Base-by-base conservation (phyloP, 306 rosid genomes). In the Ammopiptanthus mongolicus region DNA sequence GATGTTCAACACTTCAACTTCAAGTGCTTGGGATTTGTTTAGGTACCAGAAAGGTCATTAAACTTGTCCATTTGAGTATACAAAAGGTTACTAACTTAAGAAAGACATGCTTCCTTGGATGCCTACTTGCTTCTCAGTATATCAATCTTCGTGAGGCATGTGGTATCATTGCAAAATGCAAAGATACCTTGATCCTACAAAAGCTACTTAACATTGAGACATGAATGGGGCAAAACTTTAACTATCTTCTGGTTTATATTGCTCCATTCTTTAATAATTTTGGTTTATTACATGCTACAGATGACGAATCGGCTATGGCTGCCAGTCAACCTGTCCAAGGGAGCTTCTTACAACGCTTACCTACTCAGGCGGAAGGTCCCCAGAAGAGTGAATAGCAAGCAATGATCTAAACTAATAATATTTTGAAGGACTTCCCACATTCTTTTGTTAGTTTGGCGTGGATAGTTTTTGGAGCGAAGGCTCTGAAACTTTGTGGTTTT, bases 331-430 rank as follows among this genome's bases (percentile, higher is more conserved):
- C 94, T 50, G 87, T 28, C 70, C 92, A 90, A 66, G 99, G 97
- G 66, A 96, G 98, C 90, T 90, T 91, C 85, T 46, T 90, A 84
- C 90, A 83, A 29, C 90, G 81, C 76, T 87, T 91, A 69, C 95
- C 96, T 73, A 82, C 93, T 69, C 96, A 86, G 66, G 84, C 69
- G 1, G 98, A 90, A 85, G 88, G 74, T 77, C 97, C 96, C 1
- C 96, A 92, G 90, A 86, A 87, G 82, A 74, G 79, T 76, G 88
- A 83, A 70, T 73, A 80, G 52, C 60, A 82, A 80, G 52, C 60
- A 82, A 44, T 74, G 87, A 89, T 78, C 78, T 52, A 73, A 78
- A 65, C 80, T 71, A 66, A 80, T 69, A 67, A 21, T 69, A 65
- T 74, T 70, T 81, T 57, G 14, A 71, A n/a, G 78, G 79, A 81